These are phyloP conservation scores for Elongisporangium anandrum DNA, from an alignment of 352 stramenopile species.

Conservation along the genomic window DNA sequence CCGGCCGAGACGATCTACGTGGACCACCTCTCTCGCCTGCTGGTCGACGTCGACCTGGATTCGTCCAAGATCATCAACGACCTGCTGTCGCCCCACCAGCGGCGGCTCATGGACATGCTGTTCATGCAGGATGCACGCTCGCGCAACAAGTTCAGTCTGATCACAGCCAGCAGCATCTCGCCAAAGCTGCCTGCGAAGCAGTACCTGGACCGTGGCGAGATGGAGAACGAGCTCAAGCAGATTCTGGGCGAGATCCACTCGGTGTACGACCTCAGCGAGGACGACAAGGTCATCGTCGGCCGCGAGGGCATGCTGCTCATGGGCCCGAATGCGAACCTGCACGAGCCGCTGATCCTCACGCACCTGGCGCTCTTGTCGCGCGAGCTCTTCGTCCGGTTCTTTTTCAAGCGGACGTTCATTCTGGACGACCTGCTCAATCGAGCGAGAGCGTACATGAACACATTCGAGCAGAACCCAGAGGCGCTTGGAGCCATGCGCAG, in stretches of 20 bases:
- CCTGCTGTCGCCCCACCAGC: constrained; percentile 93
- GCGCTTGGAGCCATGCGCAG: constrained; percentile 86
- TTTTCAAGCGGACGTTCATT: constrained; percentile 96
- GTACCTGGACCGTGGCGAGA: constrained; percentile 96
- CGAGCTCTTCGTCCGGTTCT: constrained; percentile 93
- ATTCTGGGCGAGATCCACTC: constrained; percentile 93
- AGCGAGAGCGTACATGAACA: constrained; percentile 90
- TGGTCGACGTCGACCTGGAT: constrained; percentile 95
- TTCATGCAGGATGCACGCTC: constrained; percentile 94
- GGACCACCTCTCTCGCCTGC: constrained; percentile 93
- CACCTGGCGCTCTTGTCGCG: constrained; percentile 91
- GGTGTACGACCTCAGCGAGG: constrained; percentile 94
- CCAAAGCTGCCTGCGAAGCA: constrained; percentile 93
- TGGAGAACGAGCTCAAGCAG: constrained; percentile 97
- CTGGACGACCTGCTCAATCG: constrained; percentile 93
- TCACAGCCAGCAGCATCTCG: constrained; percentile 96
- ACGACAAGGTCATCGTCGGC: constrained; percentile 95
- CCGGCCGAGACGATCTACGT: constrained; percentile 96
- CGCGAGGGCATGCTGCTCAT: constrained; percentile 91
- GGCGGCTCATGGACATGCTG: constrained; percentile 91
- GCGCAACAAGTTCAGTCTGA: constrained; percentile 96
- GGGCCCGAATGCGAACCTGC: constrained; percentile 89
- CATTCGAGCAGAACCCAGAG: constrained; percentile 90
- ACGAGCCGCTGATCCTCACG: constrained; percentile 92
- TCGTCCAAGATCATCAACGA: constrained; percentile 96